Percentiles rank a stretch among this genome's conserved stretches.
These are phyloP conservation scores for Globisporangium megalacanthum DNA, from an alignment of 352 stramenopile species.

Conservation along the genomic window DNA sequence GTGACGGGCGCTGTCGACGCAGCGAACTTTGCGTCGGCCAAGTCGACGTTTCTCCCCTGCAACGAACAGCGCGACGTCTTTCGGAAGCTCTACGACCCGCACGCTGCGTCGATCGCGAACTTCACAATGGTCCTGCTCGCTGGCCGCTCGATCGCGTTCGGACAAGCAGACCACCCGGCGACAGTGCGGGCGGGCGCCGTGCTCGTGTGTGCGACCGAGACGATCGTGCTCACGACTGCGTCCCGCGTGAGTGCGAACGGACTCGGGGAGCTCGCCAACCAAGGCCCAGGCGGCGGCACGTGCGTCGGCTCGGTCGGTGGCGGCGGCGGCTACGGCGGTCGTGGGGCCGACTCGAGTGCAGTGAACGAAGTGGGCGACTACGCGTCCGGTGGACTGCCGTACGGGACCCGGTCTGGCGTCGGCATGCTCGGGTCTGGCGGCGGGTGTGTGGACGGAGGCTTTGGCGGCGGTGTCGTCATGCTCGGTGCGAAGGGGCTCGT, in stretches of 20 bases:
- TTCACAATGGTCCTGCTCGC: conserved; percentile 61
- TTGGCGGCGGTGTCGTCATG: conserved; percentile 64
- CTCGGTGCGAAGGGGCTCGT: conserved; percentile 52
- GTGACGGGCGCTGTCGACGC: conserved; percentile 42
- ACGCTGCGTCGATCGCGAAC: conserved; percentile 24
- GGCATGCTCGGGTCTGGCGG: conserved; percentile 71
- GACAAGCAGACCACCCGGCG: conserved; percentile 21
- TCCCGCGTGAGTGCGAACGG: conserved; percentile 55
- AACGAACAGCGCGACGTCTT: conserved; percentile 32
- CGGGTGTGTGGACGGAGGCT: conserved; percentile 58
- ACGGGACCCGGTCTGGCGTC: conserved; percentile 56
- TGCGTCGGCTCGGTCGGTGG: conserved; percentile 56
- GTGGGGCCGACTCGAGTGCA: conserved; percentile 60
- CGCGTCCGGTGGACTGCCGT: conserved; percentile 54
- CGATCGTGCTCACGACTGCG: conserved; percentile 32
- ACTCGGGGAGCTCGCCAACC: conserved; percentile 54
- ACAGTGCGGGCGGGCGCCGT: conserved; percentile 47
- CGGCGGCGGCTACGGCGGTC: conserved; percentile 64
- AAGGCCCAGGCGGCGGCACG: conserved; percentile 51
- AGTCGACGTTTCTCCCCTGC: conserved; percentile 43
- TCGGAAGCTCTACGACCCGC: conserved; percentile 6
- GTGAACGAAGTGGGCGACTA: conserved; percentile 50
- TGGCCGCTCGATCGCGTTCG: conserved; percentile 46
- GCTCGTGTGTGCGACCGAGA: conserved; percentile 48
- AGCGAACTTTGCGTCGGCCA: conserved; percentile 29